Evolutionary conservation across 495 filamentous ascomycete species (phyloP).

Genomic region (Sordaria brevicollis): DNA sequence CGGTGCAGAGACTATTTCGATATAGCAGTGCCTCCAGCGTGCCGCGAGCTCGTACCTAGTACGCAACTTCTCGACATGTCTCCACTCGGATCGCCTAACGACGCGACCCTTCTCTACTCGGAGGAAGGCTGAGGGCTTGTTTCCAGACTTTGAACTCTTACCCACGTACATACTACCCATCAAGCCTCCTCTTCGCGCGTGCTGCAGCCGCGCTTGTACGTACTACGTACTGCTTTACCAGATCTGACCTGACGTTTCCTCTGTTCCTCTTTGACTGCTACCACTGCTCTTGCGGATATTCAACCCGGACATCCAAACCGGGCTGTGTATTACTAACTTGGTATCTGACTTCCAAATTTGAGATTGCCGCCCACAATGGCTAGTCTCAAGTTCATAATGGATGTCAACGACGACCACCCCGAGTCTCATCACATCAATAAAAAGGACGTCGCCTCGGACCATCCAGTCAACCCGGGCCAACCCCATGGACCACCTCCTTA

Average conservation of each 20-base stretch:
- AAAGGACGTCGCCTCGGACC: constrained; percentile 28
- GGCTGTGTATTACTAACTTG: constrained; percentile 31
- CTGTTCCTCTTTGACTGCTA: constrained; percentile 18
- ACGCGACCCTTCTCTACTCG: background rate
- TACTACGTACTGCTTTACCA: constrained; percentile 6
- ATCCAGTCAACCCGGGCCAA: constrained; percentile 19
- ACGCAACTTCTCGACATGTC: background rate
- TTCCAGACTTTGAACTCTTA: constrained; percentile 2
- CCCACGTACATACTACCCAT: constrained; percentile 5
- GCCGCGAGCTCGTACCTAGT: constrained; percentile 13
- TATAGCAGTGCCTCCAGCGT: constrained; percentile 36
- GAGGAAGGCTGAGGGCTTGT: constrained; percentile 10
- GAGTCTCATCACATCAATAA: constrained; percentile 26
- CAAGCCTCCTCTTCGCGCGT: constrained; percentile 7
- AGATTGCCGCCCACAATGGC: constrained; percentile 31
- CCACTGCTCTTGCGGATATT: constrained; percentile 15
- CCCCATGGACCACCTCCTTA: constrained; percentile 4
- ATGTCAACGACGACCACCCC: constrained; percentile 29
- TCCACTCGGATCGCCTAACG: constrained; percentile 3
- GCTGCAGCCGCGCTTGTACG: constrained; percentile 26
- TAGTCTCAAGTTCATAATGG: constrained; percentile 40
- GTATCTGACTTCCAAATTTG: constrained; percentile 33
- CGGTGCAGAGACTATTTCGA: constrained; percentile 23
- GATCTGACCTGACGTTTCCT: constrained; percentile 8
- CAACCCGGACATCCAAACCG: constrained; percentile 13